Conservation (phyloP, 352 stramenopile species). For the Globisporangium nagaii region DNA sequence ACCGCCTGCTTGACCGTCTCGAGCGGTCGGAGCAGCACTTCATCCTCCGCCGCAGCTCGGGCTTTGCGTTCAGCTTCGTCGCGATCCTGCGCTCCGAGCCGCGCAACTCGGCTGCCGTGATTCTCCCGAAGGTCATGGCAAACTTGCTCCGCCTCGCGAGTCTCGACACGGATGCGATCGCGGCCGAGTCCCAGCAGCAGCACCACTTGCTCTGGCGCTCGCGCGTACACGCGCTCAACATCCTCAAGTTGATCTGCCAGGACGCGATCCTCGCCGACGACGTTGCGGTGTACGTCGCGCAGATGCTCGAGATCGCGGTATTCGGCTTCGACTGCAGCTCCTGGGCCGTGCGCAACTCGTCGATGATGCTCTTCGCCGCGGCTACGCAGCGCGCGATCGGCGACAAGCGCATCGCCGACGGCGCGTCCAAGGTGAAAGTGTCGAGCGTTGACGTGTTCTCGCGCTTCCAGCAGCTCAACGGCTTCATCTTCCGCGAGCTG, state of each 20-base stretch:
- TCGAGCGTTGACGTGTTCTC: slow-evolving; percentile 71
- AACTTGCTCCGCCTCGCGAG: slow-evolving; percentile 60
- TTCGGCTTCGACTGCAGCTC: slow-evolving; percentile 79
- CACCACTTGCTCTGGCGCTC: slow-evolving; percentile 66
- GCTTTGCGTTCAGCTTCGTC: slow-evolving; percentile 87
- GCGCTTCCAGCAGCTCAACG: slow-evolving; percentile 62
- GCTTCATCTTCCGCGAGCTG: slow-evolving; percentile 59
- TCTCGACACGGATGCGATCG: slow-evolving; percentile 47
- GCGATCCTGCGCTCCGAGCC: slow-evolving; percentile 84
- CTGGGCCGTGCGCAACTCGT: slow-evolving; percentile 88
- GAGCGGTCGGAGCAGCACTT: slow-evolving; percentile 82
- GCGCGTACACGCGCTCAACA: slow-evolving; percentile 85
- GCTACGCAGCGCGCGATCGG: slow-evolving; percentile 73
- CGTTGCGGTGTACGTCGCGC: slow-evolving; percentile 72
- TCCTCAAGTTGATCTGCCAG: slow-evolving; percentile 87
- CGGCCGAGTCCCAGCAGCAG: slow-evolving; percentile 19
- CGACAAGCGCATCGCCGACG: slow-evolving; percentile 81
- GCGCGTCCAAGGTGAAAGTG: slow-evolving; percentile 53
- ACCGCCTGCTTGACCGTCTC: slow-evolving; percentile 67
- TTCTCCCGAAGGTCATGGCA: slow-evolving; percentile 70
- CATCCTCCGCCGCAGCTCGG: slow-evolving; percentile 80
- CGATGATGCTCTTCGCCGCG: slow-evolving; percentile 90
- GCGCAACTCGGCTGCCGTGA: slow-evolving; percentile 67
- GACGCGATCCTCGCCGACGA: slow-evolving; percentile 85
- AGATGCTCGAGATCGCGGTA: slow-evolving; percentile 81